Evolutionary conservation across 345 rosid genomes (phyloP), one percentile per base, ranked within the genome.

Genomic region (Angophora floribunda): DNA sequence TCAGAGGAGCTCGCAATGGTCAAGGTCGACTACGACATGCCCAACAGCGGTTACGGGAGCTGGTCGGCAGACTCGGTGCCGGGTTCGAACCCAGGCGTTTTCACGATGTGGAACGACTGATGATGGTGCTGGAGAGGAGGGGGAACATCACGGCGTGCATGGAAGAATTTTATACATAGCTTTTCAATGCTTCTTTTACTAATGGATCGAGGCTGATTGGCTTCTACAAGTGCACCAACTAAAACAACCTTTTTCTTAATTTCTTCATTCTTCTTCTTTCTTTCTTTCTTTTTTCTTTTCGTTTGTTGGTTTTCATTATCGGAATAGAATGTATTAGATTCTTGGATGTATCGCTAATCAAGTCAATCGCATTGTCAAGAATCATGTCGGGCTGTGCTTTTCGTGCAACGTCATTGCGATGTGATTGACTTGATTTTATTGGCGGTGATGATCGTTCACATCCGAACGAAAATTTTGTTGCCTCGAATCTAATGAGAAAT

Each of bases 11-110:
- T 92, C 32, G 89, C 96, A 0, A 88, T 93, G 19, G 97, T 98
- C 7, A 98, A 98, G 93, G 98, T 96, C 7, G 99, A 98, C 89
- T 97, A 98, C 67, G 99, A 98, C 85, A 94, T 95, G 99, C 96
- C 94, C 32, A 85, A 91, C 8, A 95, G 91, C 17, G 90, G 94
- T 32, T 97, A 95, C 32, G 96, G 95, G 26, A 94, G 90, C 87
- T 95, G 99, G 98, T 93, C 95, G 16, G 92, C 93, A 14, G 98
- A 95, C 11, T 90, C 99, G 17, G 95, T 90, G 90, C 96, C 94
- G 52, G 98, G 98, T 51, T 91, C 98, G 44, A 97, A 95, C 92
- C 93, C 96, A 13, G 93, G 95, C 21, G 93, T 93, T 87, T 98
- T 95, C 86, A 93, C 99, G 36, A 98, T 94, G 97, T 98, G 99